Evolutionary conservation across 331 rosid species (phyloP).

Genomic region (Stylosanthes scabra): DNA sequence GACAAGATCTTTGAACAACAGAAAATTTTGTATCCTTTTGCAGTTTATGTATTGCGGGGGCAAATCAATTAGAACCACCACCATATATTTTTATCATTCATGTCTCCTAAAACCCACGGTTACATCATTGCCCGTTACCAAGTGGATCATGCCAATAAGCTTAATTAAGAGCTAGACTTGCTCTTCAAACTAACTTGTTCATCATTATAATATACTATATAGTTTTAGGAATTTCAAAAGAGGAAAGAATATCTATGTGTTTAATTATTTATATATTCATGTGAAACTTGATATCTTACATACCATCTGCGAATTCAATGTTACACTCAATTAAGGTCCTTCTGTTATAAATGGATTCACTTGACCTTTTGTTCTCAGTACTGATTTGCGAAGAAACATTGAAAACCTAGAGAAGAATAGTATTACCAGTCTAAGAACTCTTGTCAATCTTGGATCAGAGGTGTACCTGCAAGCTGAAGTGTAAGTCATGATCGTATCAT

Average conservation of each 20-base stretch:
- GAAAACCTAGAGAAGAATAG: constrained; percentile 87
- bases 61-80: neutral
- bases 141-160: constrained; percentile 6
- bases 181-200: neutral
- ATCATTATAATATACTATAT: neutral
- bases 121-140: neutral
- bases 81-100: constrained; percentile 1
- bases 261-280: neutral
- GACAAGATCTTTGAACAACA: constrained; percentile 96
- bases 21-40: constrained; percentile 87
- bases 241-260: neutral
- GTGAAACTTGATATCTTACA: constrained; percentile 3
- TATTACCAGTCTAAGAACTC: constrained; percentile 77
- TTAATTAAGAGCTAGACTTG: no score
- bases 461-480: constrained; percentile 93
- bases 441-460: constrained; percentile 95
- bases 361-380: constrained; percentile 65
- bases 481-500: constrained; percentile 57
- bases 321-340: constrained; percentile 20
- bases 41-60: neutral
- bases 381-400: constrained; percentile 81
- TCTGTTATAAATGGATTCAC: constrained; percentile 43
- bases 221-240: neutral
- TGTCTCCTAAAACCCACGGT: constrained; percentile 24
- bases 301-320: constrained; percentile 18